Evolutionary conservation across 2,329 filamentous ascomycete species (phyloP).

Genomic region (Trichoderma guizhouense): DNA sequence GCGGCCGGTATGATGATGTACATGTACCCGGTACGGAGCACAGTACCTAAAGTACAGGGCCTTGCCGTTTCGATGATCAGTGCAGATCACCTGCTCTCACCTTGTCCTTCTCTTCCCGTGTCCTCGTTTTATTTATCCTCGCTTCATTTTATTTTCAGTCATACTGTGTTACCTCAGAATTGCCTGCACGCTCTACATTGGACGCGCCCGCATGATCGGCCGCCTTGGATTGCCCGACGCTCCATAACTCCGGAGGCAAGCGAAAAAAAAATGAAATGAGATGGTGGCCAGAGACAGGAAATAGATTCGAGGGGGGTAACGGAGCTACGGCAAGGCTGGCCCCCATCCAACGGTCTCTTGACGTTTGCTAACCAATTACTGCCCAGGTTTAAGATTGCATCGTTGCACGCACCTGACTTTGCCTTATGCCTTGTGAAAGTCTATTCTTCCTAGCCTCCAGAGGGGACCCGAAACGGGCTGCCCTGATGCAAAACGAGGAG

Average conservation of each 20-base stretch:
- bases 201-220: not conserved
- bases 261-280: conserved; percentile 11
- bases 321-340: conserved; percentile 10
- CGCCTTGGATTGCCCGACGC: not conserved
- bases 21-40: not conserved
- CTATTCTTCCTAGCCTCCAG: not conserved
- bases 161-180: not conserved
- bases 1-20: not conserved
- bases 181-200: not conserved
- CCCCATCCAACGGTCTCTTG: not conserved
- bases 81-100: not conserved
- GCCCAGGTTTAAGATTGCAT: conserved; percentile 1
- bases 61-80: not conserved
- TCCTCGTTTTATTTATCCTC: not conserved
- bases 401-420: conserved; percentile 1
- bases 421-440: not conserved
- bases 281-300: not conserved
- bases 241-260: not conserved
- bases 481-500: not conserved
- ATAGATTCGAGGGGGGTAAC: not conserved
- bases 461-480: not conserved
- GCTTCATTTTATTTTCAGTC: not conserved
- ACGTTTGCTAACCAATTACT: not conserved
- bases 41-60: not conserved
- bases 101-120: not conserved